Evolutionary conservation across 441 rosid species (phyloP).

Genomic region (Erysimum cheiri): DNA sequence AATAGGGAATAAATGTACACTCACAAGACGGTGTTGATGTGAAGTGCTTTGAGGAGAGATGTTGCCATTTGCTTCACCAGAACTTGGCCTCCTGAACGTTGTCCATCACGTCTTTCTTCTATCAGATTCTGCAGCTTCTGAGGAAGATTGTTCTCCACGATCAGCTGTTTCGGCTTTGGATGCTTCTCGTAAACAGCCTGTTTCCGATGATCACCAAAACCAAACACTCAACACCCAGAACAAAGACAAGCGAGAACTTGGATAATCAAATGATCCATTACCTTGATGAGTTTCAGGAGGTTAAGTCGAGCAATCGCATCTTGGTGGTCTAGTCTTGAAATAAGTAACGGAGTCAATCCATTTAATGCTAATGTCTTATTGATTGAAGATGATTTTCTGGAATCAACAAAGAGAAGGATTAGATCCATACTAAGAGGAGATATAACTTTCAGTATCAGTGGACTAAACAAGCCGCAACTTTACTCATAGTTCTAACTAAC

Average conservation of each 20-base stretch:
- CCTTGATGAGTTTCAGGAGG: conserved; percentile 95
- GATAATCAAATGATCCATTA: conserved; percentile 32
- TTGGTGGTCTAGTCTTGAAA: conserved; percentile 89
- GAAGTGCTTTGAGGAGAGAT: conserved; percentile 83
- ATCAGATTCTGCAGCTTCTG: conserved; percentile 84
- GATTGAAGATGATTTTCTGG: conserved; percentile 93
- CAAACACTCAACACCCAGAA: conserved; percentile 22
- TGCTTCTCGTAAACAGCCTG: conserved; percentile 99
- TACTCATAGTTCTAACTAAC: conserved; percentile 20
- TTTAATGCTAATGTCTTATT: conserved; percentile 91
- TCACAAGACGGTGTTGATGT: conserved; percentile 72
- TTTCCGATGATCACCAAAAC: conserved; percentile 30
- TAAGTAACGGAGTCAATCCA: conserved; percentile 94
- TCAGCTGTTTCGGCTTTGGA: conserved; percentile 95
- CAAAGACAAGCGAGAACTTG: background rate
- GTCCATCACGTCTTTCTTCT: conserved; percentile 96
- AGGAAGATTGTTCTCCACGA: conserved; percentile 94
- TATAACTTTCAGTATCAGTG: conserved; percentile 1
- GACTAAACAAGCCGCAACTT: background rate
- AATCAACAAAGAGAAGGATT: conserved; percentile 36
- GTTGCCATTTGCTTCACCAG: conserved; percentile 99
- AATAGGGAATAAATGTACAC: conserved; percentile 30
- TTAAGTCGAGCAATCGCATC: conserved; percentile 98
- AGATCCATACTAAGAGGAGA: conserved; percentile 17
- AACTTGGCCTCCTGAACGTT: conserved; percentile 95